These are phyloP conservation scores for Rhododendron mucronatum DNA, from an alignment of 148 eudicot species.

Conservation along the genomic window DNA sequence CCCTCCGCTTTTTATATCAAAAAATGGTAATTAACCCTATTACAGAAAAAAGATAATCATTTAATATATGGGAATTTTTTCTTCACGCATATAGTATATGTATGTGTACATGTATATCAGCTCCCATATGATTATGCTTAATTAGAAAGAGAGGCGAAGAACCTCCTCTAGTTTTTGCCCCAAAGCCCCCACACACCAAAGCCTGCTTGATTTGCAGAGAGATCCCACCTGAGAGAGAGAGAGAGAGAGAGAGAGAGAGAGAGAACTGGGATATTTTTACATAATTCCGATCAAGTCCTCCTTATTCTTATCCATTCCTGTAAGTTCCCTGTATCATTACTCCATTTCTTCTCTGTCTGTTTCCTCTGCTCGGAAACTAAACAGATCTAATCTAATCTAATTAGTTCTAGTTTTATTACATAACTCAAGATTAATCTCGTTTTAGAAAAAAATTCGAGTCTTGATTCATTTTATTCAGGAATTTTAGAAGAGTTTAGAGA, in stretches of 20 bases:
- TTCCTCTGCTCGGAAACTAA: not conserved
- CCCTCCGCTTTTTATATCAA: not conserved
- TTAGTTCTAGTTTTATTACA: conserved; percentile 9
- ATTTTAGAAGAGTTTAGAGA: conserved; percentile 20
- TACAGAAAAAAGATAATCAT: not conserved
- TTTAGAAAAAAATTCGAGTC: not conserved
- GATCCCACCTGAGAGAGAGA: conserved; percentile 21
- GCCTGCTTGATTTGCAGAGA: conserved; percentile 21
- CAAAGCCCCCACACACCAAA: not conserved
- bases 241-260: conserved; percentile 4
- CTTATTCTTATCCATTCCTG: conserved; percentile 41
- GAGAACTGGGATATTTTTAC: conserved; percentile 8
- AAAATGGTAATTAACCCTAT: not conserved
- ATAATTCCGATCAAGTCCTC: conserved; percentile 18
- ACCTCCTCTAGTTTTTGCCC: conserved; percentile 14
- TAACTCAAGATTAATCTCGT: not conserved
- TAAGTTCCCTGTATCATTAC: conserved; percentile 37
- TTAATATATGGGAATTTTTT: not conserved
- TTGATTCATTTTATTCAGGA: not conserved
- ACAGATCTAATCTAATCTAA: conserved; percentile 36
- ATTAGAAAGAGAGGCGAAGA: not conserved
- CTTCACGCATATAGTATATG: not conserved
- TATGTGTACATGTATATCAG: not conserved
- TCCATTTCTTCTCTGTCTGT: conserved; percentile 12
- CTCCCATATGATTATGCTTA: not conserved